Conservation (phyloP, 345 rosid genomes). For the Psidium guajava region DNA sequence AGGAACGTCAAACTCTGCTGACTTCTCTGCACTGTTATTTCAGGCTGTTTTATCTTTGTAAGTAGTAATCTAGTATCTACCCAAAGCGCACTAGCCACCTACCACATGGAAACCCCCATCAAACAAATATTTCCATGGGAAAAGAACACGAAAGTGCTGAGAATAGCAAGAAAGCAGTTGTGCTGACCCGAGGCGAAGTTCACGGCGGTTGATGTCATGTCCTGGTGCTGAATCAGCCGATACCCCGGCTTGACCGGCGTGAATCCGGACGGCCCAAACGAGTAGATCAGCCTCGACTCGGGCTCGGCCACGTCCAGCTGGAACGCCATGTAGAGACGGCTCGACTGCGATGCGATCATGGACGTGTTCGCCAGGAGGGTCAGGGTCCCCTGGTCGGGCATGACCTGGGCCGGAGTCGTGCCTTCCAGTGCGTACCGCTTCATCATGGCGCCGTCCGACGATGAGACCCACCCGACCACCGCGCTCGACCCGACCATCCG, state of each 20-base stretch:
- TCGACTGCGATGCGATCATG: conserved; percentile 28
- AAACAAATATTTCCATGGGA: not conserved
- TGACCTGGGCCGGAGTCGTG: conserved; percentile 18
- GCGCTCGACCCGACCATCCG: conserved; percentile 72
- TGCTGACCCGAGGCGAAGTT: conserved; percentile 54
- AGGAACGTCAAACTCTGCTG: not conserved
- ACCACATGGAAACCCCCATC: too few relatives aligned
- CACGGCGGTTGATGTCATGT: conserved; percentile 31
- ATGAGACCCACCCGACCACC: conserved; percentile 65
- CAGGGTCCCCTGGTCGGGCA: conserved; percentile 47
- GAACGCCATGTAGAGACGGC: conserved; percentile 53
- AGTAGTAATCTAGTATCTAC: too few relatives aligned
- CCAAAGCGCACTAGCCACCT: too few relatives aligned
- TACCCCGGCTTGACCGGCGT: conserved; percentile 35
- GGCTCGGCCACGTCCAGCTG: conserved; percentile 42
- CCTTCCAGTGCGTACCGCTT: conserved; percentile 51
- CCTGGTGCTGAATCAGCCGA: conserved; percentile 37
- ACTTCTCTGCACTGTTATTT: not conserved
- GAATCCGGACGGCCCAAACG: conserved; percentile 40
- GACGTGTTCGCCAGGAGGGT: conserved; percentile 17
- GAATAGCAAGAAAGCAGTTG: not conserved
- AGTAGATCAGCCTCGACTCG: conserved; percentile 29
- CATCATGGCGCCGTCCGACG: conserved; percentile 14
- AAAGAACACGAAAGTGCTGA: not conserved
- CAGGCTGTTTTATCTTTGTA: not conserved